phyloP scores from a whole-genome alignment of 768 basidiomycete species.

The Tylopilus sp. region DNA sequence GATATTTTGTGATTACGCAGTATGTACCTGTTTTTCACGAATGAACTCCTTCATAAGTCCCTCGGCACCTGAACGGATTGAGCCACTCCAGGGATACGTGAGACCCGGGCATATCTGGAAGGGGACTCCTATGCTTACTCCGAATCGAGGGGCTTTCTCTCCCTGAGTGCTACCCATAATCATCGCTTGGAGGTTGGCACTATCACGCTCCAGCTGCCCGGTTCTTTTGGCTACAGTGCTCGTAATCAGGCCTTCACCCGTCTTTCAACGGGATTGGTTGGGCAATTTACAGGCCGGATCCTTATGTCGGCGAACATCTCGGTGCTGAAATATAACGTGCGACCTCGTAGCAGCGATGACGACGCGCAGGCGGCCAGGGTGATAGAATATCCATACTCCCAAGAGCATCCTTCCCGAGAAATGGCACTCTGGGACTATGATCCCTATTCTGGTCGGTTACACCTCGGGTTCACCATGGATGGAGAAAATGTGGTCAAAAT shows the following conservation, averaged over 20 bases:
- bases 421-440: conserved; percentile 16
- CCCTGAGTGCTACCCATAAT: neutral
- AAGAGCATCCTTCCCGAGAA: neutral
- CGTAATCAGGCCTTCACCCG: neutral
- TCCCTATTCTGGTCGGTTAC: conserved; percentile 19
- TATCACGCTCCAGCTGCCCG: conserved; percentile 6
- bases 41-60: conserved; percentile 7
- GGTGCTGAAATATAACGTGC: conserved; percentile 15
- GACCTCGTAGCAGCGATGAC: too few relatives aligned
- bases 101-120: too few relatives aligned
- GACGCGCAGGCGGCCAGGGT: neutral
- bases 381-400: conserved; percentile 4
- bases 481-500: conserved; percentile 9
- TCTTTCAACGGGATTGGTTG: conserved; percentile 18
- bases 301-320: neutral
- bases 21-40: conserved; percentile 1
- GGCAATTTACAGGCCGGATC: too few relatives aligned
- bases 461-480: neutral
- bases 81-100: conserved; percentile 14
- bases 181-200: conserved; percentile 3
- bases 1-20: conserved; percentile 19
- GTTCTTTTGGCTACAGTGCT: neutral
- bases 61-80: conserved; percentile 1
- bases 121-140: too few relatives aligned
- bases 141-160: too few relatives aligned